Percentiles rank a stretch among this genome's conserved stretches.
These are phyloP conservation scores for Clonostachys chloroleuca DNA, from an alignment of 2,329 filamentous ascomycete species.

Conservation along the genomic window DNA sequence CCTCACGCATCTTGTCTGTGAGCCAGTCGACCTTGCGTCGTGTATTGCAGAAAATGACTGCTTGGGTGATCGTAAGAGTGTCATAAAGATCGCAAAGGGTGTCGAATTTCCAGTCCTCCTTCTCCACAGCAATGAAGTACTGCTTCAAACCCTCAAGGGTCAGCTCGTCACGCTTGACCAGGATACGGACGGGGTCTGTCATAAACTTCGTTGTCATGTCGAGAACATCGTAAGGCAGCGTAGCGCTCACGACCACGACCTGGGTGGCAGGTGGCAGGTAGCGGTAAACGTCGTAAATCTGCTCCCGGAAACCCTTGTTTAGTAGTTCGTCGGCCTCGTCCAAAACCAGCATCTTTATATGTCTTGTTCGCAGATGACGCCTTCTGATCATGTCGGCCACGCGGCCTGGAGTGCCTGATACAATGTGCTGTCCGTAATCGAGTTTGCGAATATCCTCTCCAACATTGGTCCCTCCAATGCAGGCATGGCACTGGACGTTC, in stretches of 20 bases:
- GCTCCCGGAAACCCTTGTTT: conserved; percentile 93
- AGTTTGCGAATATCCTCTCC: conserved; percentile 97
- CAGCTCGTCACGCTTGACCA: conserved; percentile 98
- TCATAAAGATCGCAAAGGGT: conserved; percentile 98
- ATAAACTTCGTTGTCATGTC: conserved; percentile 99
- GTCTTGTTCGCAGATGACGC: conserved; percentile 50
- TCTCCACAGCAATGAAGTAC: conserved; percentile 98
- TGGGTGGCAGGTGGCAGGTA: conserved; percentile 95
- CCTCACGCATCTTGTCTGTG: conserved; percentile 98
- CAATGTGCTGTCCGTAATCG: conserved; percentile 95
- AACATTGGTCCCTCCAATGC: conserved; percentile 96
- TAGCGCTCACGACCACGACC: conserved; percentile 96
- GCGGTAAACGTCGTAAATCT: conserved; percentile 98
- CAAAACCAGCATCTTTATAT: conserved; percentile 62
- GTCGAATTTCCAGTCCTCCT: conserved; percentile 99
- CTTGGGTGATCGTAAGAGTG: conserved; percentile 96
- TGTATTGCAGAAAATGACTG: conserved; percentile 99
- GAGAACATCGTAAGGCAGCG: conserved; percentile 93
- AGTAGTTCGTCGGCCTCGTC: conserved; percentile 63
- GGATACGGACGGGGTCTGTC: conserved; percentile 93
- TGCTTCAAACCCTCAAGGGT: conserved; percentile 97
- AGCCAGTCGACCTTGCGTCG: conserved; percentile 99
- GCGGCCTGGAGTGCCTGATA: conserved; percentile 94
- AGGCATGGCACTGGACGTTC: conserved; percentile 98
- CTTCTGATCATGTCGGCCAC: conserved; percentile 66